Evolutionary conservation across 2,329 filamentous ascomycete genomes (phyloP).

Genomic region (Geoglossum cookeanum): DNA sequence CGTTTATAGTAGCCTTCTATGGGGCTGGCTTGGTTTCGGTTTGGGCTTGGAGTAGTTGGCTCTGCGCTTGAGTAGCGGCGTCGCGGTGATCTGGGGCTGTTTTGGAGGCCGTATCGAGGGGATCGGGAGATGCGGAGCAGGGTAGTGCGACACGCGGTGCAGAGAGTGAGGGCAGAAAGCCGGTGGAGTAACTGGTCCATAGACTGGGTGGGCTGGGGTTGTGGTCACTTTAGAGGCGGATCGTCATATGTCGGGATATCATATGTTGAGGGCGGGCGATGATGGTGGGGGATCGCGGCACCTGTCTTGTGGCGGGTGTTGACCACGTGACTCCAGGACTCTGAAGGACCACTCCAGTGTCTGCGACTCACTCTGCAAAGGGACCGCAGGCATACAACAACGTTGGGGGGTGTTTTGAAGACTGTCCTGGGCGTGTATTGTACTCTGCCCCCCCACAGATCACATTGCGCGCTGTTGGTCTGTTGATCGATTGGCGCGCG

Average conservation of each 20-base stretch:
- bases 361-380: no score
- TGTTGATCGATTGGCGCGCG: not conserved
- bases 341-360: no score
- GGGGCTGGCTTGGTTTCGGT: constrained; percentile 13
- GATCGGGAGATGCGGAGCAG: not conserved
- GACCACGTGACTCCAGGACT: no score
- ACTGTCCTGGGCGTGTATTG: no score
- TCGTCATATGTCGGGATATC: no score
- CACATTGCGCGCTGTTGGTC: no score
- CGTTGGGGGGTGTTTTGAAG: no score
- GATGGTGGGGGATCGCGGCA: no score
- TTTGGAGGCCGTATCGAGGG: not conserved
- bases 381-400: no score
- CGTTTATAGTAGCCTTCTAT: constrained; percentile 17
- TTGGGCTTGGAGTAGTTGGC: not conserved
- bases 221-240: no score
- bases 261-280: not conserved
- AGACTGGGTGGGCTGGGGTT: not conserved
- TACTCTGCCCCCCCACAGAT: no score
- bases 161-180: not conserved
- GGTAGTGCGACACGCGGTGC: not conserved
- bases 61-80: not conserved
- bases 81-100: not conserved
- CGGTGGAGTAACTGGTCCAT: not conserved
- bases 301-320: no score